Evolutionary conservation across 768 basidiomycete genomes (phyloP).

Genomic region (Bullera alba): DNA sequence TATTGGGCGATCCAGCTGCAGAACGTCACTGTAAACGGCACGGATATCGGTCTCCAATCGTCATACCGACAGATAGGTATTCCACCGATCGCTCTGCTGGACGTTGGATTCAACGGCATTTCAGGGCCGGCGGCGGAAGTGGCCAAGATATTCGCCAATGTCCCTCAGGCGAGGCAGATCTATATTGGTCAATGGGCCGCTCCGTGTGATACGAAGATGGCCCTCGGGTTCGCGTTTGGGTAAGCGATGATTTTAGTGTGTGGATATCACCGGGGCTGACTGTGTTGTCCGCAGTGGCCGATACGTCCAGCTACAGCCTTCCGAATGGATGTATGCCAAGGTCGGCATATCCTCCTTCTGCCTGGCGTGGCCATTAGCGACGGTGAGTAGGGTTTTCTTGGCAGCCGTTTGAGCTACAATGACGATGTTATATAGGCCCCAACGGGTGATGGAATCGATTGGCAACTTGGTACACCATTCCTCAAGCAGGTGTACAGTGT

Average conservation of each 20-base stretch:
- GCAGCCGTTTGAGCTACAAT: background rate
- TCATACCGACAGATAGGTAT: constrained; percentile 25
- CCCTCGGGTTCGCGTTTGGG: constrained; percentile 41
- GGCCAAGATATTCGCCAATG: constrained; percentile 23
- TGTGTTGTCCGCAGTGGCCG: constrained; percentile 11
- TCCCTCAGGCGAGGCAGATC: constrained; percentile 37
- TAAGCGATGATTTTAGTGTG: constrained; percentile 6
- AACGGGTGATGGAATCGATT: constrained; percentile 39
- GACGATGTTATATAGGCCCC: constrained; percentile 7
- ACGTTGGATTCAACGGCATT: constrained; percentile 41
- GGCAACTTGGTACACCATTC: constrained; percentile 44
- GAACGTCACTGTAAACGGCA: constrained; percentile 38
- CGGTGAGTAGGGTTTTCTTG: constrained; percentile 3
- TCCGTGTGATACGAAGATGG: constrained; percentile 37
- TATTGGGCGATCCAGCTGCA: constrained; percentile 33
- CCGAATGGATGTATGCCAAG: constrained; percentile 41
- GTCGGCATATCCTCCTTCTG: constrained; percentile 28
- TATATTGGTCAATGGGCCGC: constrained; percentile 36
- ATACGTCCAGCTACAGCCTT: constrained; percentile 35
- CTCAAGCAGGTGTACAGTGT: constrained; percentile 36
- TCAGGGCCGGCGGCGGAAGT: constrained; percentile 41
- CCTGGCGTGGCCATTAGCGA: constrained; percentile 40
- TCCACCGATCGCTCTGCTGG: constrained; percentile 31
- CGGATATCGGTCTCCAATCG: constrained; percentile 21
- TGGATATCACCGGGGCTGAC: background rate